Conservation (phyloP, 1,139 yeast species). For the Hansenula lynferdii region DNA sequence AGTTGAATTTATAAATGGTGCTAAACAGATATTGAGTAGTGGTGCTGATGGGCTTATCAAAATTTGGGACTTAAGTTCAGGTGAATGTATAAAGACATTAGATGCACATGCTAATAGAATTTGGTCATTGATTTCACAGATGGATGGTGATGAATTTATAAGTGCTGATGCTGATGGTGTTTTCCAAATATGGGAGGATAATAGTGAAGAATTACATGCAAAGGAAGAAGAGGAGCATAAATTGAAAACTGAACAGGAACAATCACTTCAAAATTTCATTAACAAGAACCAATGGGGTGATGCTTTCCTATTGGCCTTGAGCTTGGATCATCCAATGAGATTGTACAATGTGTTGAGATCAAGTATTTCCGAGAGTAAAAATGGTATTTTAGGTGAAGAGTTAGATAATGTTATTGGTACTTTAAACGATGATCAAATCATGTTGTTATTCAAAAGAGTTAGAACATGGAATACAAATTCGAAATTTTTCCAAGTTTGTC, state of each 20-base stretch:
- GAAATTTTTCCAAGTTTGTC: slow-evolving; percentile 75
- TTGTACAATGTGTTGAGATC: slow-evolving; percentile 64
- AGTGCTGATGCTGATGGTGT: slow-evolving; percentile 97
- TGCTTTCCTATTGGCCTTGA: slow-evolving; percentile 82
- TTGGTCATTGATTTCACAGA: slow-evolving; percentile 75
- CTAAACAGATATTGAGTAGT: slow-evolving; percentile 68
- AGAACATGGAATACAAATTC: slow-evolving; percentile 96
- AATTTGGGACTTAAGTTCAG: slow-evolving; percentile 77
- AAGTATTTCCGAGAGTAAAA: slow-evolving; percentile 36
- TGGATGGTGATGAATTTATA: slow-evolving; percentile 65
- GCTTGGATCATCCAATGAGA: slow-evolving; percentile 83
- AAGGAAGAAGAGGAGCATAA: slow-evolving; percentile 46
- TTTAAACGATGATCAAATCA: slow-evolving; percentile 56
- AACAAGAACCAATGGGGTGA: slow-evolving; percentile 74
- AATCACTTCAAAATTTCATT: slow-evolving; percentile 70
- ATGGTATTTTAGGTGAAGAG: slow-evolving; percentile 41
- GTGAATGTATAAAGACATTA: slow-evolving; percentile 76
- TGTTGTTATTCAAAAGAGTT: slow-evolving; percentile 60
- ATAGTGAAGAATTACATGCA: slow-evolving; percentile 63
- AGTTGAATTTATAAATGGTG: slow-evolving; percentile 61
- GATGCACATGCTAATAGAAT: slow-evolving; percentile 93
- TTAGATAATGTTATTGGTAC: slow-evolving; percentile 62
- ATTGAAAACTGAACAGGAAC: slow-evolving; percentile 77
- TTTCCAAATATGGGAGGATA: slow-evolving; percentile 83
- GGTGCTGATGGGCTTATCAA: slow-evolving; percentile 96